Percentiles rank a stretch among this genome's conserved stretches.
These are phyloP conservation scores for Glaciozyma antarctica DNA, from an alignment of 768 basidiomycete genomes.

Conservation along the genomic window DNA sequence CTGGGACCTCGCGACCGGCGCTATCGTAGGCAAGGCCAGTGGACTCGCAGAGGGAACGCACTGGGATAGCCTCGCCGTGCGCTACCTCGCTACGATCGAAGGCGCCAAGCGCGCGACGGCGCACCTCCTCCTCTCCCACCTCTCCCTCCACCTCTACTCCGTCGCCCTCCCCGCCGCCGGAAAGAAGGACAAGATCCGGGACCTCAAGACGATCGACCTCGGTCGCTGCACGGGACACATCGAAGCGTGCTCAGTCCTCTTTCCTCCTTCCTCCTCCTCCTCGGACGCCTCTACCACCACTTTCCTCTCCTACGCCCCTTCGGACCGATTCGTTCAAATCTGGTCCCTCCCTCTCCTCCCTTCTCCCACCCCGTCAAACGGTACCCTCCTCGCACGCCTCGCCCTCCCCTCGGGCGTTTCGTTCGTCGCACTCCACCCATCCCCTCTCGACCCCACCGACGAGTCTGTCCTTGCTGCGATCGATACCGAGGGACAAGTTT, in stretches of 20 bases:
- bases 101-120: conserved; percentile 12
- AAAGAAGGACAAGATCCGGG: conserved; percentile 30
- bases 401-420: conserved; percentile 27
- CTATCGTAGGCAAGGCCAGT: conserved; percentile 20
- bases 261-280: not conserved
- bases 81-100: conserved; percentile 18
- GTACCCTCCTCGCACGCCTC: conserved; percentile 27
- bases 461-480: conserved; percentile 24
- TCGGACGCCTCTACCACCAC: conserved; percentile 7
- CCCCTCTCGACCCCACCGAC: conserved; percentile 5
- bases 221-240: conserved; percentile 28
- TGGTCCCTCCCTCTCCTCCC: conserved; percentile 16
- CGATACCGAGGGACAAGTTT: conserved; percentile 24
- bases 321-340: conserved; percentile 30
- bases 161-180: conserved; percentile 10
- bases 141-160: conserved; percentile 23
- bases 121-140: conserved; percentile 25
- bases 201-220: conserved; percentile 21
- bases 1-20: conserved; percentile 15
- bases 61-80: conserved; percentile 27
- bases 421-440: conserved; percentile 13
- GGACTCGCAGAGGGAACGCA: not conserved
- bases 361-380: conserved; percentile 8
- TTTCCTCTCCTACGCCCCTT: conserved; percentile 24
- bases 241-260: conserved; percentile 18